Evolutionary conservation across 139 green algal genomes (phyloP), one percentile per base, ranked within the genome.

Genomic region (Picochlorum sp.): DNA sequence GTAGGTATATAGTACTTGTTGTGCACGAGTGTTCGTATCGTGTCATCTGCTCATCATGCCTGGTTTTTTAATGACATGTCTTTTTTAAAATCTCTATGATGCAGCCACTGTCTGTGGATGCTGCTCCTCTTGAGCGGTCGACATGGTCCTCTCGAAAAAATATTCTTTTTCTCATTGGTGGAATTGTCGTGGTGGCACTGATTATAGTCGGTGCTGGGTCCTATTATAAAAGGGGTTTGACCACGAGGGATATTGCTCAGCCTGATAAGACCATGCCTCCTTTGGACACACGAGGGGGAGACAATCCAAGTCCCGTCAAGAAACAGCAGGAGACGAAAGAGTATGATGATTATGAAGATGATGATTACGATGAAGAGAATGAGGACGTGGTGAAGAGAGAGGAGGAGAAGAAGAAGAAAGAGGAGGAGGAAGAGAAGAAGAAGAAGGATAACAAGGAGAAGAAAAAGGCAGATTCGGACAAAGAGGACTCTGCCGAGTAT

Each of bases 51-150:
- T 51, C 16, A 16, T 5, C 15, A 18, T 20, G 15, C 15, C n/a
- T 14, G 45, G 18, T 52, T 1, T 52, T n/a, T 23, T 2, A 24
- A 7, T 15, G 24, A 3, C 24, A 26, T 26, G 24, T 26, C 24
- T 24, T 4, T n/a, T 23, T 4, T 8, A 8, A 0, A 30, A 30
- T 7, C 26, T 30, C 26, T 30, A 30, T 30, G 26, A 59, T 59
- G 21, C 51, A 59, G 51, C 68, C 68, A 6, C 61, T 75, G 37
- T 75, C 68, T 15, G 68, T 75, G 16, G 60, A 75, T 38, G 38
- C 49, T 5, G 3, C 28, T 23, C 13, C 26, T 20, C 30, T 23
- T 16, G 6, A 47, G 30, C 34, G 1, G 9, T 13, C 6, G 3
- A 65, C 60, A 61, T 28, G 8, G 16, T 59, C 51, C 21, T 18